Evolutionary conservation across 1,139 yeast species (phyloP), one percentile per base, ranked within the genome.

Genomic region (Kodamaea anthophila): DNA sequence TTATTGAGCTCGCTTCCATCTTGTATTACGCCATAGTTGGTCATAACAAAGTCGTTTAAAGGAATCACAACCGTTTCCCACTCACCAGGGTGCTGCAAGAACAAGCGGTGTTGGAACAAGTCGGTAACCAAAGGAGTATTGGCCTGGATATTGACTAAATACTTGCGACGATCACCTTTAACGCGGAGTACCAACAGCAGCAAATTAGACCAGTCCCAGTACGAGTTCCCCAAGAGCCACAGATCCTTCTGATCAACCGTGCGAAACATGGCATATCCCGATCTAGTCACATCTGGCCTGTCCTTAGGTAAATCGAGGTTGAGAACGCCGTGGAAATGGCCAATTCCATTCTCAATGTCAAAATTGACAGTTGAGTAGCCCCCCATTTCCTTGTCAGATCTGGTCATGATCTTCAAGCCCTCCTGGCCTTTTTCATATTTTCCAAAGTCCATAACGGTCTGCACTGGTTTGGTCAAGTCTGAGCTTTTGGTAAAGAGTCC

Each of bases 251-350:
- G 76, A 47, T 81, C 85, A 40, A 63, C 69, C 2, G 94, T 83
- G 40, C 94, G 70, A 56, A 83, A 82, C 93, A 85, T 83, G 28
- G 94, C 87, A 58, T 85, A 85, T 2, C 95, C 95, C 5, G 85
- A 73, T 30, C 82, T 65, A 11, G 78, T 70, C 22, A 82, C 71
- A 30, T 75, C 80, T 0, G 87, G 86, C 26, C 73, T 66, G 40
- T 75, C 73, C 37, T 74, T 70, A 11, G 94, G 94, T 31, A 83
- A 70, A 43, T 82, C 87, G 42, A 81, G 69, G 50, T 77, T 82
- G 42, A 84, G 61, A 36, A 73, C 72, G 5, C 95, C 94, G 45
- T 70, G 72, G 57, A 84, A 84, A 37, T 69, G 73, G 4, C 77
- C 87, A 25, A 69, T 61, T 21, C 38, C 34, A 35, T 49, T 47